Base-by-base conservation (phyloP, 2,329 filamentous ascomycete genomes). In the Fusarium siculi region DNA sequence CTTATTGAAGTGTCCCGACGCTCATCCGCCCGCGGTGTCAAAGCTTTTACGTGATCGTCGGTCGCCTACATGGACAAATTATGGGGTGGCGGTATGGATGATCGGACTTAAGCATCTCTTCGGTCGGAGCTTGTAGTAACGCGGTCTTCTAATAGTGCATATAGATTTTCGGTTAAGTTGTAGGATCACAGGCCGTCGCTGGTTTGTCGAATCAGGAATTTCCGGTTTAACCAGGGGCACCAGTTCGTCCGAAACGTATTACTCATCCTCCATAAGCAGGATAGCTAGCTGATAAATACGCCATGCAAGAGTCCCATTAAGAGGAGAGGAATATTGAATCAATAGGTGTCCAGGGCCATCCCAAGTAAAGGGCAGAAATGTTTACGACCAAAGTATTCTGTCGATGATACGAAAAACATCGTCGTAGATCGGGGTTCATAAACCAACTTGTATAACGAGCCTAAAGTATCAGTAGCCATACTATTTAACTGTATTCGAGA, bases 201-300 rank as follows among this genome's bases (percentile, higher is more conserved):
- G 19, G 16, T 4, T 50, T 34, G n/a, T 15, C 47, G 8, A 34
- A 15, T 18, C 47, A 52, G 16, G n/a, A 53, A 28, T 16, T 7
- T 28, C 23, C 14, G 18, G 23, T 19, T 28, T 5, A 7, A 39
- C 50, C 10, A 28, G 50, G 34, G 19, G 23, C 12, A 28, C 19
- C 50, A 14, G 25, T 53, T 53, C 23, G 23, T 53, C 50, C 50
- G 23, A 53, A 53, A 53, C 14, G 23, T 9, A 53, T 37, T 37
- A 53, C 23, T 53, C 34, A 53, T 53, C 15, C 5, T 10, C 23
- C 14, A 12, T 39, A 53, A 39, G 50, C 23, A 28, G 19, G 19
- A 28, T 10, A 16, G 18, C 18, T 5, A 21, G 49, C 50, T 39
- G 34, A 53, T 37, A 53, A 53, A 53, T 53, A 11, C 3, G 5